Evolutionary conservation across 2,329 filamentous ascomycete genomes (phyloP).

Genomic region (Byssothecium circinans): DNA sequence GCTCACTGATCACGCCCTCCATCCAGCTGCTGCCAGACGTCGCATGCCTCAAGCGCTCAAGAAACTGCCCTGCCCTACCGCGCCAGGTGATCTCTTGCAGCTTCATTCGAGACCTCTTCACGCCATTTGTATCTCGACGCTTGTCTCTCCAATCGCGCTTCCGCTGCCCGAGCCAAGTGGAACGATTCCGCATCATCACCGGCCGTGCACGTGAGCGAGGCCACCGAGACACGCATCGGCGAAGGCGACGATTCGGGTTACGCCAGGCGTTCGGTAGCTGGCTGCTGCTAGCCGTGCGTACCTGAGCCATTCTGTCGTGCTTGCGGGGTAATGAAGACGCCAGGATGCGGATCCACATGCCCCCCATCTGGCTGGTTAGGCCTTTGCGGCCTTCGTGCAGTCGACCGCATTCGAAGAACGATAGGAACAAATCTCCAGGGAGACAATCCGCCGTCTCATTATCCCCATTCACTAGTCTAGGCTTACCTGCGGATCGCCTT

Average conservation of each 20-base stretch:
- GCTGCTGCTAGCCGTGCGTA: not conserved
- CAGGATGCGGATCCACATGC: not conserved
- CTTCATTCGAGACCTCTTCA: no score
- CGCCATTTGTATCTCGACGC: constrained; percentile 2
- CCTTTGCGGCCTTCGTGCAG: no score
- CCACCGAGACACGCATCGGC: constrained; percentile 37
- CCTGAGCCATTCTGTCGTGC: constrained; percentile 3
- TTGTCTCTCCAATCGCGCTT: constrained; percentile 15
- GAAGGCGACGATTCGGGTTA: constrained; percentile 5
- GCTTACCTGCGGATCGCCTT: not conserved
- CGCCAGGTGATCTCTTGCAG: not conserved
- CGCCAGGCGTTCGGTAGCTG: not conserved
- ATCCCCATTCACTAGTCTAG: not conserved
- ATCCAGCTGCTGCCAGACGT: no score
- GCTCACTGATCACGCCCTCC: no score
- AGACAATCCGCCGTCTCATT: no score
- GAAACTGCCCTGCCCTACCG: no score
- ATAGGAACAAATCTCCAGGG: no score
- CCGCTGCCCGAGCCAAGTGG: constrained; percentile 17
- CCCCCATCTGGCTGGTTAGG: no score
- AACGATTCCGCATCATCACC: no score
- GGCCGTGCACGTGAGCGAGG: constrained; percentile 35
- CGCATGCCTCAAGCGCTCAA: no score
- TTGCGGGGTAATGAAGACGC: not conserved
- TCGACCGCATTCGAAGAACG: no score